A percentile compares a stretch with the other conserved stretches of the same genome.
Conservation (phyloP, 2,329 filamentous ascomycete species). For the Ceratocystis huliohia region DNA sequence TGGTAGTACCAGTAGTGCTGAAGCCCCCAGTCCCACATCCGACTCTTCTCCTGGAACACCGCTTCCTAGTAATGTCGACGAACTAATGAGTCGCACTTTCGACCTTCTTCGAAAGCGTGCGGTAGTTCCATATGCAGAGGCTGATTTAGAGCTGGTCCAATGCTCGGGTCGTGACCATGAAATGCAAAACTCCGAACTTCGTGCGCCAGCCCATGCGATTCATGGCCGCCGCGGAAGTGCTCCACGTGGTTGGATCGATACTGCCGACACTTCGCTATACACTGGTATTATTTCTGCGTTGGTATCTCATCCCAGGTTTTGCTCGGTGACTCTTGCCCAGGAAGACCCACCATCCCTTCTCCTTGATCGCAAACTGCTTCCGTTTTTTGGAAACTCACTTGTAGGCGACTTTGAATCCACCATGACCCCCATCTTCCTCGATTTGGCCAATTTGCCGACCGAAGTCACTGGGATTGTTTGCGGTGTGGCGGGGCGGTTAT, state of each 20-base stretch:
- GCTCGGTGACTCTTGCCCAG: slow-evolving; percentile 60
- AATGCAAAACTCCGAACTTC: slow-evolving; percentile 20
- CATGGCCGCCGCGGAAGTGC: slow-evolving; percentile 22
- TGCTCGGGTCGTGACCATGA: slow-evolving; percentile 54
- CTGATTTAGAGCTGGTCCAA: slow-evolving; percentile 59
- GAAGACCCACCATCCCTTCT: slow-evolving; percentile 63
- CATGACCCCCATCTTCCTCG: slow-evolving; percentile 76
- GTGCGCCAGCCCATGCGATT: slow-evolving; percentile 27
- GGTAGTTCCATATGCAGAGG: slow-evolving; percentile 60
- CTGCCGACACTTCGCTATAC: slow-evolving; percentile 51
- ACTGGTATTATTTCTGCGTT: slow-evolving; percentile 50
- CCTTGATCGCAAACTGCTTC: slow-evolving; percentile 54
- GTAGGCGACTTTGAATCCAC: slow-evolving; percentile 61
- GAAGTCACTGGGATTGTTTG: slow-evolving; percentile 93
- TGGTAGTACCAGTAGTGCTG: slow-evolving; percentile 27
- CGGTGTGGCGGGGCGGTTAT: slow-evolving; percentile 73
- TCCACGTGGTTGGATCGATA: slow-evolving; percentile 40
- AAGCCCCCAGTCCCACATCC: slow-evolving; percentile 27
- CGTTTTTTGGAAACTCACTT: slow-evolving; percentile 57
- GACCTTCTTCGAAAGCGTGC: slow-evolving; percentile 63
- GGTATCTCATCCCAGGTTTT: slow-evolving; percentile 51
- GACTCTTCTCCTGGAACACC: slow-evolving; percentile 50
- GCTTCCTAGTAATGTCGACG: slow-evolving; percentile 62
- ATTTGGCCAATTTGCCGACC: slow-evolving; percentile 65
- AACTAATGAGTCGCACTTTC: slow-evolving; percentile 75